A percentile compares a stretch with the other conserved stretches of the same genome.
These are phyloP conservation scores for Sporothrix brunneoviolacea DNA, from an alignment of 2,329 filamentous ascomycete genomes.

Conservation along the genomic window DNA sequence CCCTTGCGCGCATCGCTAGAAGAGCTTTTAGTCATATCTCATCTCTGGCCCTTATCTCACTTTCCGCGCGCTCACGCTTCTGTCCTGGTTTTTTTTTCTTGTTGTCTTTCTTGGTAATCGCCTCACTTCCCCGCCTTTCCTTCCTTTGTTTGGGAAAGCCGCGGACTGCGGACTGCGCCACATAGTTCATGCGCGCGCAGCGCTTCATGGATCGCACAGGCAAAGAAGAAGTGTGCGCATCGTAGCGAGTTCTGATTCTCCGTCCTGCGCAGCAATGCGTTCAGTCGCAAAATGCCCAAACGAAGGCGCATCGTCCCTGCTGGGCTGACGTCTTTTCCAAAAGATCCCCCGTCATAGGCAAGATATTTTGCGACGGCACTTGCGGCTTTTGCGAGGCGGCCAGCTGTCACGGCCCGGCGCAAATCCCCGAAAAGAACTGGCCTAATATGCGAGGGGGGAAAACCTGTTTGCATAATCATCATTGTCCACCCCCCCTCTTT, in stretches of 20 bases:
- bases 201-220: no score
- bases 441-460: no score
- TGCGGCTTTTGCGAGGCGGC: slow-evolving; percentile 7
- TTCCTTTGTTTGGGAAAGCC: no score
- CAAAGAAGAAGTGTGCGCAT: no score
- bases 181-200: neutral
- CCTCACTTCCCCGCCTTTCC: slow-evolving; percentile 4
- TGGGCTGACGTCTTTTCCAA: neutral
- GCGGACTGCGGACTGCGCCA: slow-evolving; percentile 6
- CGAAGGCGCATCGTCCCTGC: neutral
- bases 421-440: slow-evolving; percentile 1
- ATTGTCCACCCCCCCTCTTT: no score
- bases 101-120: slow-evolving; percentile 5
- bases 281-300: no score
- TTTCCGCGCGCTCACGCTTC: no score
- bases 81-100: neutral
- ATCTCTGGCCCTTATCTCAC: neutral
- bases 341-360: neutral
- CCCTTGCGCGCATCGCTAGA: neutral
- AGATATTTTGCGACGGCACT: slow-evolving; percentile 6
- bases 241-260: no score
- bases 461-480: no score
- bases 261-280: no score
- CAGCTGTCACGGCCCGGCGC: slow-evolving; percentile 17
- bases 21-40: no score